phyloP scores from a whole-genome alignment of 192 early-diverging fungal species.

The Chytriomyces sp. region DNA sequence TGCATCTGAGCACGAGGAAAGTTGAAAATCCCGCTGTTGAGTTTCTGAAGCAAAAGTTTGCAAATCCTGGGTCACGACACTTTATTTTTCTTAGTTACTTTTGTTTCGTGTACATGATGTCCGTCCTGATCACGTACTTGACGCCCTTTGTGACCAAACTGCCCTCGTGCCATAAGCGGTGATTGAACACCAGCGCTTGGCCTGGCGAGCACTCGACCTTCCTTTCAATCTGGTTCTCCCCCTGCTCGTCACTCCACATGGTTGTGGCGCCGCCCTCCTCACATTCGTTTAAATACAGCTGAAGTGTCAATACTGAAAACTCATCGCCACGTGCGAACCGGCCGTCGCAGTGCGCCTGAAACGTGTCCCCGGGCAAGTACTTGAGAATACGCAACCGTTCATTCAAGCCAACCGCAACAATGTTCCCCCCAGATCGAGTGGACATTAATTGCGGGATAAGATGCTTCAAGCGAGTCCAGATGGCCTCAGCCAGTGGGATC shows the following conservation, averaged over 20 bases:
- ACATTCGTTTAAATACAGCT: slow-evolving; percentile 42
- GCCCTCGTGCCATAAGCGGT: slow-evolving; percentile 40
- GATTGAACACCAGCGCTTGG: slow-evolving; percentile 35
- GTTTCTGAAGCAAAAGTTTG: too few relatives aligned
- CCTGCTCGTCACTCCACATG: slow-evolving; percentile 25
- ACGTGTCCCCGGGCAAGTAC: slow-evolving; percentile 34
- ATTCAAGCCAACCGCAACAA: slow-evolving; percentile 26
- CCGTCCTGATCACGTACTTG: slow-evolving; percentile 26
- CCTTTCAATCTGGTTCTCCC: neutral
- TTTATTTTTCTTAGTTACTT: too few relatives aligned
- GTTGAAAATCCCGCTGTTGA: too few relatives aligned
- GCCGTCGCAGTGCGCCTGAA: slow-evolving; percentile 42
- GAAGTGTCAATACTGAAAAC: slow-evolving; percentile 30
- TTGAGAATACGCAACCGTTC: slow-evolving; percentile 43
- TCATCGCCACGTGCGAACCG: slow-evolving; percentile 27
- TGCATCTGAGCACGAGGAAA: too few relatives aligned
- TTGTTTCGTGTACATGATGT: slow-evolving; percentile 17
- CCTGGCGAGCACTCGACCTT: slow-evolving; percentile 19
- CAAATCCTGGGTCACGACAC: too few relatives aligned
- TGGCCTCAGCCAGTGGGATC: slow-evolving; percentile 10
- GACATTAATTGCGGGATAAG: slow-evolving; percentile 23
- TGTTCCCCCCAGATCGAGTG: neutral
- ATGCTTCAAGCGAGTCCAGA: neutral
- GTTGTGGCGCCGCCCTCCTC: slow-evolving; percentile 41
- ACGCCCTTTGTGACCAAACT: neutral